Evolutionary conservation across 495 filamentous ascomycete species (phyloP), one percentile per base, ranked within the genome.

Genomic region (Durotheca rogersii): DNA sequence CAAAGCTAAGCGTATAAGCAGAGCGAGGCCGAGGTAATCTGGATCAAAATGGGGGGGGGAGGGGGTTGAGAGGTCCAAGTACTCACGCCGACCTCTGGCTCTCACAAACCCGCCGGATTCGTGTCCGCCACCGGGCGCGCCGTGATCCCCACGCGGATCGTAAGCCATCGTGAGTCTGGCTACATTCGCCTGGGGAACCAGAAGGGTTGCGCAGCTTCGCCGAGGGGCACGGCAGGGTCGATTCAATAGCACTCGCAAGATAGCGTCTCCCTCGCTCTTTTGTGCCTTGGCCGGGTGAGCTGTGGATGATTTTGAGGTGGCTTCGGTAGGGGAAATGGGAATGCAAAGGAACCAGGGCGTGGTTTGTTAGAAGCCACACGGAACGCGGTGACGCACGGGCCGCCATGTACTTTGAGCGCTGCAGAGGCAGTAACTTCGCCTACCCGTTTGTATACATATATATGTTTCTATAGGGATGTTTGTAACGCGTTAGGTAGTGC

Each of bases 1-100:
- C 15, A 7, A 1, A 15, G 31, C 18, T 15, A 1, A 15, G 31
- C 18, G 11, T 20, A 9, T 38, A 18, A 48, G 17, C 34, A 33
- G n/a, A n/a, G 14, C 32, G 3, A 39, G 4, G 4, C 14, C 4
- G 3, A 37, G 6, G 21, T 1, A 16, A 12, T 3, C 7, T 39
- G 18, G 10, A n/a, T n/a, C 10, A 39, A 25, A n/a, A 2, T 23
- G 3, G 4, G n/a, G 16, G 6, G 14, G 4, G 7, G 6, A 14
- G 18, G 23, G 15, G 7, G 12, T 6, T n/a, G 25, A 11, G 9
- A 19, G 17, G 12, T 4, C 17, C 18, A 31, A 17, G 46, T 56
- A 74, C 73, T 69, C 51, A 77, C 73, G 67, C 65, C 69, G 67
- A 33, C 71, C 70, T 56, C 73, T 62, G 15, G 67, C 67, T 38